Evolutionary conservation across 1,139 yeast genomes (phyloP).

Genomic region (Candida albicans): DNA sequence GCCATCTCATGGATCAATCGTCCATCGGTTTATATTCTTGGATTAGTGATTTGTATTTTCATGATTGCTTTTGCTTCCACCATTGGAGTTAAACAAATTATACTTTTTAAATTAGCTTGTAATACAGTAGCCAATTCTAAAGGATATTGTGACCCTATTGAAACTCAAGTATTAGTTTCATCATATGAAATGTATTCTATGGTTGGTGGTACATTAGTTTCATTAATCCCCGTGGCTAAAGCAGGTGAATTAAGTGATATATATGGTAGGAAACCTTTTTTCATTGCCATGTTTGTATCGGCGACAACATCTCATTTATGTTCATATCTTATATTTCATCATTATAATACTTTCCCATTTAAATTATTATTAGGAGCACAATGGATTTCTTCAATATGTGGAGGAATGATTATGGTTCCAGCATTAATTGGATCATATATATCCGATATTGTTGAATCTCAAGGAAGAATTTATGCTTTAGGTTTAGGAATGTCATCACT

Average conservation of each 20-base stretch:
- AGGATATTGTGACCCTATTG: constrained; percentile 31
- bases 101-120: constrained; percentile 36
- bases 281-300: constrained; percentile 34
- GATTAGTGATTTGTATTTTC: constrained; percentile 24
- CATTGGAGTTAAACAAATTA: constrained; percentile 27
- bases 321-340: constrained; percentile 28
- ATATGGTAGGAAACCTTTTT: constrained; percentile 56
- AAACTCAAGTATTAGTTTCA: constrained; percentile 35
- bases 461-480: constrained; percentile 51
- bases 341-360: constrained; percentile 31
- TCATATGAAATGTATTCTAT: constrained; percentile 27
- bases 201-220: constrained; percentile 23
- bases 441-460: constrained; percentile 62
- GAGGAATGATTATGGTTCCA: constrained; percentile 50
- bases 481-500: constrained; percentile 57
- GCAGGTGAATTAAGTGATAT: constrained; percentile 59
- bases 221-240: constrained; percentile 41
- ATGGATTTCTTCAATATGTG: constrained; percentile 48
- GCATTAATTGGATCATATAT: constrained; percentile 58
- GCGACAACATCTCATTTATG: constrained; percentile 25
- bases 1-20: constrained; percentile 34
- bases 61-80: constrained; percentile 28
- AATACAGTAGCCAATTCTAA: constrained; percentile 21
- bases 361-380: constrained; percentile 33
- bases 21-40: constrained; percentile 34